These are phyloP conservation scores for Phyllosticta capitalensis DNA, from an alignment of 2,329 filamentous ascomycete species.

Conservation along the genomic window DNA sequence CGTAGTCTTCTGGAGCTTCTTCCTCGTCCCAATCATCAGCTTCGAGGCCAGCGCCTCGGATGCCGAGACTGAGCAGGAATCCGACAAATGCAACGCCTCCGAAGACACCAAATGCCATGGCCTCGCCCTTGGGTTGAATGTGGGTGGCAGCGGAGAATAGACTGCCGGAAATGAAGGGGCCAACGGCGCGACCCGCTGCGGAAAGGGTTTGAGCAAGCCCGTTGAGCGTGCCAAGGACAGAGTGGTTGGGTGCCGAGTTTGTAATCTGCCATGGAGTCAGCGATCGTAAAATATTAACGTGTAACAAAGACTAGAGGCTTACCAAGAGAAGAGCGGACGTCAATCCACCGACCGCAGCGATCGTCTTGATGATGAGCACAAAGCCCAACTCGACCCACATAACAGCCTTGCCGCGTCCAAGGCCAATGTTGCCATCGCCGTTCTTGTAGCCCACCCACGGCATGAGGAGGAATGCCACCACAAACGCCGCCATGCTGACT, in stretches of 20 bases:
- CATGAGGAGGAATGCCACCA: conserved; percentile 75
- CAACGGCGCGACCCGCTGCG: conserved; percentile 77
- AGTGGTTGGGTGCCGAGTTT: conserved; percentile 79
- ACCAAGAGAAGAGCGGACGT: conserved; percentile 83
- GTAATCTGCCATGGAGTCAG: conserved; percentile 55
- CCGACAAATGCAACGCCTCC: conserved; percentile 73
- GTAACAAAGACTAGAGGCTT: conserved; percentile 26
- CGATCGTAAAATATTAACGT: conserved; percentile 8
- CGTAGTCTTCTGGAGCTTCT: conserved; percentile 32
- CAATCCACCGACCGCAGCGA: conserved; percentile 79
- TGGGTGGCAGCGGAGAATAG: conserved; percentile 72
- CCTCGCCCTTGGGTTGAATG: conserved; percentile 71
- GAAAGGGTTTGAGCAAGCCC: conserved; percentile 90
- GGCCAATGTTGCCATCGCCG: conserved; percentile 41
- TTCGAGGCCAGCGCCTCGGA: conserved; percentile 54
- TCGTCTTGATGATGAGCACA: conserved; percentile 78
- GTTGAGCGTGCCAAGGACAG: conserved; percentile 80
- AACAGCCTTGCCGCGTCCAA: conserved; percentile 53
- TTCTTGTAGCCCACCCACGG: conserved; percentile 78
- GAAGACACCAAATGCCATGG: conserved; percentile 78
- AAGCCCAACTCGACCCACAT: conserved; percentile 73
- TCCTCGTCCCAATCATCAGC: conserved; percentile 45
- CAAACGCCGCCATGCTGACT: conserved; percentile 66
- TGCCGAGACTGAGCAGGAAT: conserved; percentile 69
- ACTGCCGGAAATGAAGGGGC: conserved; percentile 78